Evolutionary conservation across 2,329 filamentous ascomycete genomes (phyloP), one percentile per base, ranked within the genome.

Genomic region (Diplodia corticola): DNA sequence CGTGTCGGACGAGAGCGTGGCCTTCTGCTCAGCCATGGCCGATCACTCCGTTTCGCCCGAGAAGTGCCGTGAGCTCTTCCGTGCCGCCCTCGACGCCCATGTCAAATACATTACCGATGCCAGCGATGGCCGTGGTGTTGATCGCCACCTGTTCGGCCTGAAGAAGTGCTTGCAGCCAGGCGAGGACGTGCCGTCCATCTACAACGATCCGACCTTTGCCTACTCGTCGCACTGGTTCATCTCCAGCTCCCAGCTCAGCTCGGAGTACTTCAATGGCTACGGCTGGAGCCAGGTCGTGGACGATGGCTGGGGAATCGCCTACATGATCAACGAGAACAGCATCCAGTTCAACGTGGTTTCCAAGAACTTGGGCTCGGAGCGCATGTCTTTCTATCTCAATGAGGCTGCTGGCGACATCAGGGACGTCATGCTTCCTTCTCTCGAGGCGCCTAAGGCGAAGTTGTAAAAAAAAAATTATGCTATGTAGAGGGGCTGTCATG

Each of bases 281-380:
- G 95, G 95, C 53, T 99, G 95, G 95, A 95, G 91, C 76, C 94
- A 99, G 83, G 95, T 99, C 63, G 91, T 98, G 65, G 93, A 98
- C 75, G 91, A 90, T 68, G 95, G 95, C 33, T 99, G 95, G 80
- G 95, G 95, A 49, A 96, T 99, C 76, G 95, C 95, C 46, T 99
- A 99, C 79, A 99, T 99, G 95, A 98, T 99, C 79, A 99, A 99
- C 77, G 94, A 98, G 85, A 96, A 97, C 80, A 96, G 92, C 79
- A 86, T 99, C 70, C 95, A 98, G 86, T 98, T 99, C 84, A 99
- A 99, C 81, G 88, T 99, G 71, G 93, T 96, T 70, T 95, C 91
- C 77, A 99, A 98, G 86, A 89, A 91, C 66, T 83, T 97, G 59
- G 95, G 94, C 51, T 92, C 78, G 75, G 89, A 95, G 73, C 89